These are phyloP conservation scores for Cornus controversa DNA, from an alignment of 148 eudicot genomes.

Conservation along the genomic window DNA sequence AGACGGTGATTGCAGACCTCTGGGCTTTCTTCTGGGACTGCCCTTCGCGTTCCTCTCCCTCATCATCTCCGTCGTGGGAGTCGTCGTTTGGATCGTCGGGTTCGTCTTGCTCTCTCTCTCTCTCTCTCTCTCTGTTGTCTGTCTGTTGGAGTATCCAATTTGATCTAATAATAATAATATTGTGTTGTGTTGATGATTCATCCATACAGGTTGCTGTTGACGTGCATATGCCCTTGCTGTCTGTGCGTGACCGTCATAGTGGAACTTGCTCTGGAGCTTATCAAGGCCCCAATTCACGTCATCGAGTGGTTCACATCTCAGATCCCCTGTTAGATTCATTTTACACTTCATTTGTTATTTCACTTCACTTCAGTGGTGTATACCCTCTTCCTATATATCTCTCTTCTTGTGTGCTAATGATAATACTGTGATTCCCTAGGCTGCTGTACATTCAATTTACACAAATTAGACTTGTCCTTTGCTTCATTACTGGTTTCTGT, in stretches of 20 bases:
- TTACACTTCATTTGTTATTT: not conserved
- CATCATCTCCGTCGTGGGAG: conserved; percentile 48
- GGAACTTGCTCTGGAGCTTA: conserved; percentile 55
- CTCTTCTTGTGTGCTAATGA: not conserved
- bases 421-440: not conserved
- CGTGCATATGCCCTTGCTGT: conserved; percentile 70
- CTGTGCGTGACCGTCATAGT: conserved; percentile 64
- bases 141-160: not conserved
- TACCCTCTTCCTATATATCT: not conserved
- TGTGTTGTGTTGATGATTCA: not conserved
- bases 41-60: conserved; percentile 55
- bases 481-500: not conserved
- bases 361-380: not conserved
- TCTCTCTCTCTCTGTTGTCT: not conserved
- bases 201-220: conserved; percentile 42
- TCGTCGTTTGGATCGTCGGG: conserved; percentile 62
- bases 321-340: conserved; percentile 49
- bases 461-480: not conserved
- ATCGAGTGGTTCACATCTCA: conserved; percentile 57
- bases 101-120: conserved; percentile 4
- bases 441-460: not conserved
- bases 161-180: not conserved
- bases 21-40: conserved; percentile 51
- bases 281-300: conserved; percentile 69
- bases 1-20: conserved; percentile 47